phyloP scores from a whole-genome alignment of 129 eudicot genomes.

The Flaveria sonorensis region DNA sequence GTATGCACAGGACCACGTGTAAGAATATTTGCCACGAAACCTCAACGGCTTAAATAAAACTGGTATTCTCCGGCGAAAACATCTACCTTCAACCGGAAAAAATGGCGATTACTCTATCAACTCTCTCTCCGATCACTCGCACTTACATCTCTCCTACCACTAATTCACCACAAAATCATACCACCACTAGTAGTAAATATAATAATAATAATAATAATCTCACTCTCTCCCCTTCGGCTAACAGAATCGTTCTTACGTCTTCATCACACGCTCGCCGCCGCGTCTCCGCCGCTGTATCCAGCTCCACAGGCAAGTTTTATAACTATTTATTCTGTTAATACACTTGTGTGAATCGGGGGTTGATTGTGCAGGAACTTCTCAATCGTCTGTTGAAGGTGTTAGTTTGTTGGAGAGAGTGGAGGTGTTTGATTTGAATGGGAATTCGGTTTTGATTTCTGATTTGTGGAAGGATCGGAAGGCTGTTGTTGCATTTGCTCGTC shows the following conservation, averaged over 20 bases:
- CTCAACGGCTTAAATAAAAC: slow-evolving; percentile 12
- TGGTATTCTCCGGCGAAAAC: slow-evolving; percentile 20
- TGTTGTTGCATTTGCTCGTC: slow-evolving; percentile 97
- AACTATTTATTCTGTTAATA: neutral
- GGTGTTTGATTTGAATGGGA: slow-evolving; percentile 77
- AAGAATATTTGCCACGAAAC: slow-evolving; percentile 36
- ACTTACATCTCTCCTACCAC: slow-evolving; percentile 4
- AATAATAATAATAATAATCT: neutral
- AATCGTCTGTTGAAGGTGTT: slow-evolving; percentile 38
- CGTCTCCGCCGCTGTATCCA: slow-evolving; percentile 52
- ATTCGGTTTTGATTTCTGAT: slow-evolving; percentile 63
- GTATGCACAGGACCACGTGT: slow-evolving; percentile 30
- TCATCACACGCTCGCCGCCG: slow-evolving; percentile 23
- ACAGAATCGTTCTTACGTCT: slow-evolving; percentile 19
- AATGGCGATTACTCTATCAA: slow-evolving; percentile 52
- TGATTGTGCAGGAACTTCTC: slow-evolving; percentile 43
- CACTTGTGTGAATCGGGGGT: slow-evolving; percentile 2
- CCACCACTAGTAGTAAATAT: neutral
- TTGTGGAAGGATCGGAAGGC: slow-evolving; percentile 97
- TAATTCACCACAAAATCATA: slow-evolving; percentile 1
- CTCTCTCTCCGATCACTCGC: slow-evolving; percentile 37
- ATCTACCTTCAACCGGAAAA: neutral
- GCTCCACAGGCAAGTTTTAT: slow-evolving; percentile 58
- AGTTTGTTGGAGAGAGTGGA: slow-evolving; percentile 56
- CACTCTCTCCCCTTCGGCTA: slow-evolving; percentile 23